These are phyloP conservation scores for Xylariaceae sp. DNA, from an alignment of 2,329 filamentous ascomycete genomes.

Conservation along the genomic window DNA sequence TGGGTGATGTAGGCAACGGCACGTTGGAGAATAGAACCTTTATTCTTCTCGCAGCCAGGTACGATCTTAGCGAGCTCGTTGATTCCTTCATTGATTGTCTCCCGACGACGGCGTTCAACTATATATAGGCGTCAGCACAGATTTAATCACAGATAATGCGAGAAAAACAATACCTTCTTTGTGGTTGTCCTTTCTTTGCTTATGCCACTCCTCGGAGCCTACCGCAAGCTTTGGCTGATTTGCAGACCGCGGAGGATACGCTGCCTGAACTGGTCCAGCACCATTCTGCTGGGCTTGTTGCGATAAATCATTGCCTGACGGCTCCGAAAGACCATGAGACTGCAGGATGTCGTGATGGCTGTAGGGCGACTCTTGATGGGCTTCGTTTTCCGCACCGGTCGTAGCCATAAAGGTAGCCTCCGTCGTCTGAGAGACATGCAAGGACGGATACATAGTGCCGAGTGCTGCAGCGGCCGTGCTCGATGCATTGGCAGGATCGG, in stretches of 20 bases:
- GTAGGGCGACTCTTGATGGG: slow-evolving; percentile 34
- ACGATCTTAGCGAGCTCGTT: slow-evolving; percentile 98
- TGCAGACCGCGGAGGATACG: slow-evolving; percentile 35
- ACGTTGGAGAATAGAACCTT: slow-evolving; percentile 89
- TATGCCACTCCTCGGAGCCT: slow-evolving; percentile 98
- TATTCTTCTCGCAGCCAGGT: slow-evolving; percentile 97
- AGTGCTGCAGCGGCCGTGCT: slow-evolving; percentile 56
- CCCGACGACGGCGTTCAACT: slow-evolving; percentile 94
- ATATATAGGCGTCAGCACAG: slow-evolving; percentile 19
- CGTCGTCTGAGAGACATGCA: slow-evolving; percentile 53
- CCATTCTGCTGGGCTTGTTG: slow-evolving; percentile 37
- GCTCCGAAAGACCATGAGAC: slow-evolving; percentile 34
- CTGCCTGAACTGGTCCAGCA: slow-evolving; percentile 27
- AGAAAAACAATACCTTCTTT: slow-evolving; percentile 69
- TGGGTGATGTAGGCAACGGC: slow-evolving; percentile 93
- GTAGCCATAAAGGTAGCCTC: slow-evolving; percentile 58
- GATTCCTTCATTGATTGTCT: slow-evolving; percentile 98
- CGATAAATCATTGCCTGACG: slow-evolving; percentile 25
- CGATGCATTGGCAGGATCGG: slow-evolving; percentile 50
- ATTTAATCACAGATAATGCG: background rate
- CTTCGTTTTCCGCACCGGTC: slow-evolving; percentile 35
- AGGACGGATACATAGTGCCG: slow-evolving; percentile 53
- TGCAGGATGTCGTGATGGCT: slow-evolving; percentile 34
- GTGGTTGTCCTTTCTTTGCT: slow-evolving; percentile 93
- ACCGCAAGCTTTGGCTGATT: slow-evolving; percentile 69